Conservation (phyloP, 805 yeast species). For the Wilhelminamyces savonicus region DNA sequence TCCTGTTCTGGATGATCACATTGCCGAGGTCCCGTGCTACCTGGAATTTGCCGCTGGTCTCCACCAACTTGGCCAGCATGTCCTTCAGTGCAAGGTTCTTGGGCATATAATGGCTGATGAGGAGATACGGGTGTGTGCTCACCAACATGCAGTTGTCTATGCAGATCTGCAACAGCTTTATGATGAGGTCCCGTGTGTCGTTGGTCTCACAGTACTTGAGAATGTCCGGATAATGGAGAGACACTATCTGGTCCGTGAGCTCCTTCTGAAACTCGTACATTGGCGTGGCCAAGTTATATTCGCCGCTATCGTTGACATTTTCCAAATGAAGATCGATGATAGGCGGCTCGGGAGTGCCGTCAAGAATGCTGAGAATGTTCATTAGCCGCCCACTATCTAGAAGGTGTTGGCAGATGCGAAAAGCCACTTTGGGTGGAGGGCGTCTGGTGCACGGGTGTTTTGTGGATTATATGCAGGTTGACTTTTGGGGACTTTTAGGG, state of each 20-base stretch:
- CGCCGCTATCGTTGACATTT: slow-evolving; percentile 45
- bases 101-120: slow-evolving; percentile 83
- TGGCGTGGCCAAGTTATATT: slow-evolving; percentile 75
- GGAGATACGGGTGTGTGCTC: slow-evolving; percentile 81
- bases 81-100: slow-evolving; percentile 67
- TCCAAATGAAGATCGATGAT: slow-evolving; percentile 51
- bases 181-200: slow-evolving; percentile 45
- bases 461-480: too few species aligned
- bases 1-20: slow-evolving; percentile 36
- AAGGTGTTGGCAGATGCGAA: too few species aligned
- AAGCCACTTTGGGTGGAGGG: too few species aligned
- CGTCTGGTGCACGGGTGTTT: too few species aligned
- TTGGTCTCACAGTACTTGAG: slow-evolving; percentile 73
- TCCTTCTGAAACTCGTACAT: slow-evolving; percentile 84
- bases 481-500: too few species aligned
- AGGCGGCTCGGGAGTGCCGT: slow-evolving; percentile 80
- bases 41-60: slow-evolving; percentile 79
- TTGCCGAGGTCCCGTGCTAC: slow-evolving; percentile 60
- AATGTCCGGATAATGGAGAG: slow-evolving; percentile 86
- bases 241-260: slow-evolving; percentile 84
- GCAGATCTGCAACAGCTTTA: slow-evolving; percentile 73
- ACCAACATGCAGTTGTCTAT: slow-evolving; percentile 72
- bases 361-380: slow-evolving; percentile 73
- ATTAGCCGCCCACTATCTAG: slow-evolving; percentile 36
- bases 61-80: slow-evolving; percentile 61